Evolutionary conservation across 1,284 basidiomycete species (phyloP).

Genomic region (Tilletia horrida): DNA sequence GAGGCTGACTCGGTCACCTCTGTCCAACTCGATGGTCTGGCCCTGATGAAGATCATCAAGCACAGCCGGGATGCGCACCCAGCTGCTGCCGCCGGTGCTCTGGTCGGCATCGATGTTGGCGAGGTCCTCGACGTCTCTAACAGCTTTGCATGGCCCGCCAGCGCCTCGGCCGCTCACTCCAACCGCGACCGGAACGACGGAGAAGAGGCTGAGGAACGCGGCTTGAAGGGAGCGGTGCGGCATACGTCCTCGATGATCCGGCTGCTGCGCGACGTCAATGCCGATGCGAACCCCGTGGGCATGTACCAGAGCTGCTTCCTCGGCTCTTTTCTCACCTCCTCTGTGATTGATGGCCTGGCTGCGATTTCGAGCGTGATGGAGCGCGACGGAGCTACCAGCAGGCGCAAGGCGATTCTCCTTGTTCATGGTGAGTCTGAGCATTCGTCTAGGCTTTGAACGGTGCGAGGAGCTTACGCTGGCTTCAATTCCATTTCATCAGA

Average conservation of each 20-base stretch:
- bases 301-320: slow-evolving; percentile 96
- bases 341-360: slow-evolving; percentile 74
- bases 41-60: slow-evolving; percentile 54
- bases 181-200: slow-evolving; percentile 24
- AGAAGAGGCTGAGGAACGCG: slow-evolving; percentile 47
- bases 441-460: not conserved
- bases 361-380: slow-evolving; percentile 49
- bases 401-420: slow-evolving; percentile 50
- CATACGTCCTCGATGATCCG: slow-evolving; percentile 83
- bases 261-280: slow-evolving; percentile 83
- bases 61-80: slow-evolving; percentile 53
- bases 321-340: slow-evolving; percentile 62
- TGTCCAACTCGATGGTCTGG: slow-evolving; percentile 51
- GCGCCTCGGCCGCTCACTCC: slow-evolving; percentile 9
- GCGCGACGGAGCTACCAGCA: slow-evolving; percentile 48
- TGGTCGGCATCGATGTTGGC: slow-evolving; percentile 51
- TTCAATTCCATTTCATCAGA: slow-evolving; percentile 18
- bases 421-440: slow-evolving; percentile 34
- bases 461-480: slow-evolving; percentile 59
- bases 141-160: slow-evolving; percentile 47
- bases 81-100: slow-evolving; percentile 41
- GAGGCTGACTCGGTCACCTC: slow-evolving; percentile 30
- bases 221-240: slow-evolving; percentile 46
- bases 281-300: slow-evolving; percentile 90
- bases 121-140: slow-evolving; percentile 52